A percentile compares a stretch with the other conserved stretches of the same genome.
Evolutionary conservation across 352 stramenopile genomes (phyloP).

Genomic region (Phytophthora pini): DNA sequence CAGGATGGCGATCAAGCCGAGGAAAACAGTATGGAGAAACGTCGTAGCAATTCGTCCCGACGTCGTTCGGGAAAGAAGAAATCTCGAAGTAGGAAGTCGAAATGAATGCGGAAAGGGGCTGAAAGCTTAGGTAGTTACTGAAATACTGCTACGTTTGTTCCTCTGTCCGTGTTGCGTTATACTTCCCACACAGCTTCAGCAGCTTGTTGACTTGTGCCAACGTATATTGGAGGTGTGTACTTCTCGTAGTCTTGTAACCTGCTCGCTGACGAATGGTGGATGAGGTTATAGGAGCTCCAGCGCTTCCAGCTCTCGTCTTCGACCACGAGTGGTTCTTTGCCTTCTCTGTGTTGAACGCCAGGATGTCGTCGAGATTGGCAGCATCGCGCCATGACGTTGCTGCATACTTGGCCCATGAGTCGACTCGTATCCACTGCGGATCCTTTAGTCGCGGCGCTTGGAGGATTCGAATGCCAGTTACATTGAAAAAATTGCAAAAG

Average conservation of each 20-base stretch:
- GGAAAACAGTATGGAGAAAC: slow-evolving; percentile 6
- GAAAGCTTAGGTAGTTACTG: slow-evolving; percentile 4
- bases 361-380: slow-evolving; percentile 25
- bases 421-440: not conserved
- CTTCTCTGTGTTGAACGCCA: slow-evolving; percentile 16
- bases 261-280: slow-evolving; percentile 50
- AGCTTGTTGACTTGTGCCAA: slow-evolving; percentile 46
- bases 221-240: slow-evolving; percentile 63
- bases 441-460: not conserved
- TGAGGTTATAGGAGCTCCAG: slow-evolving; percentile 79
- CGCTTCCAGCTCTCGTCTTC: slow-evolving; percentile 88
- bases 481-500: too few relatives aligned
- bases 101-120: slow-evolving; percentile 9
- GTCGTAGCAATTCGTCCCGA: slow-evolving; percentile 15
- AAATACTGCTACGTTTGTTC: not conserved
- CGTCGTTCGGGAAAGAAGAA: slow-evolving; percentile 34
- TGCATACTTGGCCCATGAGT: slow-evolving; percentile 35
- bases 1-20: slow-evolving; percentile 14
- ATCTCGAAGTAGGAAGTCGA: slow-evolving; percentile 27
- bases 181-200: slow-evolving; percentile 82
- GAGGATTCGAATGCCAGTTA: not conserved
- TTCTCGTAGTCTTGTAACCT: slow-evolving; percentile 32
- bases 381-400: slow-evolving; percentile 20
- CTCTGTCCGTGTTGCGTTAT: slow-evolving; percentile 23
- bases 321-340: slow-evolving; percentile 69